Base-by-base conservation (phyloP, 768 basidiomycete genomes). In the Calocera cornea region DNA sequence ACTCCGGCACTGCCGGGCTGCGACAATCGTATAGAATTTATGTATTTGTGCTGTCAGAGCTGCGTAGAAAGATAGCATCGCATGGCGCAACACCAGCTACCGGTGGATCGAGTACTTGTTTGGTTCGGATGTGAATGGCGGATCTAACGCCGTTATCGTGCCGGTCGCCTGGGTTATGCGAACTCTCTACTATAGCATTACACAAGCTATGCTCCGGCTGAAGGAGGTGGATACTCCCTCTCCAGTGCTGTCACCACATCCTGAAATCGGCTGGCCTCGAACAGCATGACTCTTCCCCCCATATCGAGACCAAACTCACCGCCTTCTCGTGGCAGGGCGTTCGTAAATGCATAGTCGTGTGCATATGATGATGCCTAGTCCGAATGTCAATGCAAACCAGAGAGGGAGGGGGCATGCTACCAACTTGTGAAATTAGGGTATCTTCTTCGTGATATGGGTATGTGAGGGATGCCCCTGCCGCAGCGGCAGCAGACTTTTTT, bases 391-490 rank as follows among this genome's bases (percentile, higher is more conserved):
- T 34, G 67, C 2, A 22, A 33, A 7, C 3, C 16, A 5, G 10
- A 34, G 22, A 16, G 31, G 27, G 69, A 22, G 19, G 27, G 19
- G 24, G 33, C n/a, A 31, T 11, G 1, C 29, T 2, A 71, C 83
- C 50, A 64, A 90, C 91, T 79, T 84, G 77, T 67, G 83, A 81
- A 65, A 93, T 85, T 44, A 80, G 79, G 44, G 87, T 86, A 75
- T 97, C 94, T 74, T 97, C 95, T 0, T 89, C 87, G 73, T 97
- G 93, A 78, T 90, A 95, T 1, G 85, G 78, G 72, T 87, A 89
- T 3, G 54, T 60, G 27, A 60, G 24, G 7, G 54, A 60, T 16
- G 54, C 54, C 2, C 54, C 54, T 27, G 54, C 54, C 31, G 85
- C 78, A 0, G 86, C 83, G 65, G 85, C 84, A 1, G 72, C 71